A percentile compares a stretch with the other conserved stretches of the same genome.
These are phyloP conservation scores for Chrysanthemum makinoi DNA, from an alignment of 129 eudicot species.

Conservation along the genomic window DNA sequence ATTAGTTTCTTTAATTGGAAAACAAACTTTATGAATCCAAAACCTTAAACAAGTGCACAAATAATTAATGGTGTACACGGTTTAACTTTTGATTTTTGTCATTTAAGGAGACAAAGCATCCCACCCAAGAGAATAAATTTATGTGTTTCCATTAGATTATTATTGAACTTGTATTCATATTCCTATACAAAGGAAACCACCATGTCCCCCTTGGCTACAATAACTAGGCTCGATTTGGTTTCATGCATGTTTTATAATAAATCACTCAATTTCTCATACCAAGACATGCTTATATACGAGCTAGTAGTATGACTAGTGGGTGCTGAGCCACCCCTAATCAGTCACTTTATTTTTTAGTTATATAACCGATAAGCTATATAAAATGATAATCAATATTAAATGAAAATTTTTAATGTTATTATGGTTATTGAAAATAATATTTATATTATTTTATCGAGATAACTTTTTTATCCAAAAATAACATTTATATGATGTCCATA, in stretches of 20 bases:
- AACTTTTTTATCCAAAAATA: too few species aligned
- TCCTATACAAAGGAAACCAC: conserved; percentile 22
- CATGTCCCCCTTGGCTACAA: conserved; percentile 16
- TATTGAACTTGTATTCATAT: conserved; percentile 11
- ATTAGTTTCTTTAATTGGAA: not conserved
- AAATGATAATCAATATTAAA: too few species aligned
- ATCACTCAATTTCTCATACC: conserved; percentile 15
- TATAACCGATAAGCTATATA: too few species aligned
- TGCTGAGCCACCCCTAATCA: too few species aligned
- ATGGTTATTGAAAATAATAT: not conserved
- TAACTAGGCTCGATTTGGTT: conserved; percentile 11
- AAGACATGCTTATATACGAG: not conserved
- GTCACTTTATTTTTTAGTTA: too few species aligned
- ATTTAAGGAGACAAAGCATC: conserved; percentile 24
- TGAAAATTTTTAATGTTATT: too few species aligned
- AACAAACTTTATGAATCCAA: not conserved
- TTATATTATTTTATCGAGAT: too few species aligned
- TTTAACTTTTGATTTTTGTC: conserved; percentile 2
- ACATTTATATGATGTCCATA: not conserved
- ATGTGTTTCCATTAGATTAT: conserved; percentile 9
- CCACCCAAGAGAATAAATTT: conserved; percentile 6
- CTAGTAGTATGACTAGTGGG: too few species aligned
- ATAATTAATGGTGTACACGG: too few species aligned
- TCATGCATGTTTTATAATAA: conserved; percentile 10
- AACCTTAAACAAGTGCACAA: not conserved